Percentiles rank a stretch among this genome's conserved stretches.
Conservation (phyloP, 2,329 filamentous ascomycete genomes). For the Hymenoscyphus scutula region DNA sequence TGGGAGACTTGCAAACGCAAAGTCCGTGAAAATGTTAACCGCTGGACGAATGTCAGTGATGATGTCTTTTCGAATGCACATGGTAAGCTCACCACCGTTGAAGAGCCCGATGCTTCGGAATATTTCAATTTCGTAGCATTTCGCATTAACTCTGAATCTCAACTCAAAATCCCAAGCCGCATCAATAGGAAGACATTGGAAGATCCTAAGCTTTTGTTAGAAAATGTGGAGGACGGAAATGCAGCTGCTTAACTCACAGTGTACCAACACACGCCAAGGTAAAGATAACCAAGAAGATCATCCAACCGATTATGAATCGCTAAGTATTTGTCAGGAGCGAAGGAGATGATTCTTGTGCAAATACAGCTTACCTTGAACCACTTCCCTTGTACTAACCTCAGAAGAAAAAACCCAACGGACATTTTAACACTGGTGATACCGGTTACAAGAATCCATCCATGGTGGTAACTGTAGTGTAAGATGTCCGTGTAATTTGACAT, state of each 20-base stretch:
- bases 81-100: constrained; percentile 40
- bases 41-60: constrained; percentile 15
- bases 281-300: constrained; percentile 43
- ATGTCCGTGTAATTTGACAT: constrained; percentile 34
- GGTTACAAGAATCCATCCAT: constrained; percentile 43
- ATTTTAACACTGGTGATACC: constrained; percentile 39
- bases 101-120: constrained; percentile 46
- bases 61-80: not conserved
- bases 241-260: constrained; percentile 25
- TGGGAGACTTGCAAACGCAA: constrained; percentile 41
- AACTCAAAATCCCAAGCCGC: constrained; percentile 44
- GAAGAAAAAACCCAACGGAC: constrained; percentile 24
- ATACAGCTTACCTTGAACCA: constrained; percentile 40
- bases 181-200: constrained; percentile 46
- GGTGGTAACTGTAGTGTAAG: constrained; percentile 41
- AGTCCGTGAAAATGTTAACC: constrained; percentile 29
- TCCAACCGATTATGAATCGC: constrained; percentile 19
- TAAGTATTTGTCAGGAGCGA: constrained; percentile 8
- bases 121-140: constrained; percentile 41
- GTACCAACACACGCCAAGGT: constrained; percentile 43
- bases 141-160: constrained; percentile 32
- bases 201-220: constrained; percentile 39
- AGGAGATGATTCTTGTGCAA: constrained; percentile 37
- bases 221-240: not conserved
- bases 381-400: constrained; percentile 36